These are phyloP conservation scores for Tremella fuciformis DNA, from an alignment of 768 basidiomycete species.

Conservation along the genomic window DNA sequence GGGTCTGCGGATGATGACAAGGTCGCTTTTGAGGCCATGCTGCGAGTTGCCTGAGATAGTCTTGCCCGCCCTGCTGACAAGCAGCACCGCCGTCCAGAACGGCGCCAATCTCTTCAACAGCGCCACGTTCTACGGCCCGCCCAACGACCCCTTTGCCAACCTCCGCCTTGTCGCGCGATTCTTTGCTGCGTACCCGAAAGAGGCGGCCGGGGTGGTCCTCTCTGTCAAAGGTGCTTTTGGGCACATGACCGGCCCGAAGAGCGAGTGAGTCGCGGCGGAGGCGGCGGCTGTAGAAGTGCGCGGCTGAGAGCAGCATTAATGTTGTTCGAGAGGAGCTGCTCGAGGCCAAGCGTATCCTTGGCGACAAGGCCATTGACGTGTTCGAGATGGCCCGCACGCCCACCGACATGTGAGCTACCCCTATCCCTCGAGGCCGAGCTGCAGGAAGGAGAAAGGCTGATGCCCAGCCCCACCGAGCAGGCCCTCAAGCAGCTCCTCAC, in stretches of 20 bases:
- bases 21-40: slow-evolving; percentile 2
- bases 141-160: slow-evolving; percentile 53
- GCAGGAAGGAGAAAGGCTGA: background rate
- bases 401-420: slow-evolving; percentile 15
- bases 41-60: slow-evolving; percentile 3
- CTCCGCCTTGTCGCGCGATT: slow-evolving; percentile 58
- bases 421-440: too few species aligned
- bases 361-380: slow-evolving; percentile 59
- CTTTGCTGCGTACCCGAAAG: slow-evolving; percentile 52
- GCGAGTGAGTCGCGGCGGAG: background rate
- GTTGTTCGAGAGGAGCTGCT: slow-evolving; percentile 5
- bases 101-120: slow-evolving; percentile 35
- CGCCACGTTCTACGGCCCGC: slow-evolving; percentile 62
- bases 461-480: slow-evolving; percentile 54
- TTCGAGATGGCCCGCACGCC: slow-evolving; percentile 48
- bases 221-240: slow-evolving; percentile 56
- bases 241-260: slow-evolving; percentile 19
- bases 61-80: background rate
- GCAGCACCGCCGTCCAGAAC: slow-evolving; percentile 38
- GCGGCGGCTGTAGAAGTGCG: too few species aligned
- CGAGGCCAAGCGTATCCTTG: slow-evolving; percentile 11
- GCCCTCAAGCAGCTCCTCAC: slow-evolving; percentile 53
- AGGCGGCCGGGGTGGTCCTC: slow-evolving; percentile 56
- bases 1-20: slow-evolving; percentile 1
- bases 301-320: slow-evolving; percentile 3